These are phyloP conservation scores for Neonectria hederae DNA, from an alignment of 2,329 filamentous ascomycete species.

Conservation along the genomic window DNA sequence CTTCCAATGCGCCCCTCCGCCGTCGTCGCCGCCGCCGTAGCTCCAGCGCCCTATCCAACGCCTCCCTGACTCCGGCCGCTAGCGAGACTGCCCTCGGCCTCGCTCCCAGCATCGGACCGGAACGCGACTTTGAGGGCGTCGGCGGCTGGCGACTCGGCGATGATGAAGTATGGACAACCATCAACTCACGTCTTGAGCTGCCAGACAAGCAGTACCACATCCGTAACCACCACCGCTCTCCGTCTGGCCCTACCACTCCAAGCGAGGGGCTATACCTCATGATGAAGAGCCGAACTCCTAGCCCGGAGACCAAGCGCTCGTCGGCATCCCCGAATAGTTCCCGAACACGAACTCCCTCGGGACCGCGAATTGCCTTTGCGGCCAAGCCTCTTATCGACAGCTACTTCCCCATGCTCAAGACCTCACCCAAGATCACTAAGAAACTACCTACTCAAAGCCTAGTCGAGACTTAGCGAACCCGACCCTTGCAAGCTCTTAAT, in stretches of 20 bases:
- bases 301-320: constrained; percentile 44
- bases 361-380: constrained; percentile 46
- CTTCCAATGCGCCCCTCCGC: constrained; percentile 32
- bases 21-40: constrained; percentile 48
- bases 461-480: constrained; percentile 30
- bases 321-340: constrained; percentile 56
- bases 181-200: constrained; percentile 62
- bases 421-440: constrained; percentile 47
- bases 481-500: not conserved
- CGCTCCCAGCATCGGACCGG: constrained; percentile 59
- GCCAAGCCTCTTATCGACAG: constrained; percentile 47
- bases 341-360: constrained; percentile 59
- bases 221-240: constrained; percentile 56
- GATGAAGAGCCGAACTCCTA: constrained; percentile 54
- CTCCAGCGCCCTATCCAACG: constrained; percentile 46
- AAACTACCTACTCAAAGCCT: constrained; percentile 35
- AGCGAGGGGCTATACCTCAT: constrained; percentile 54
- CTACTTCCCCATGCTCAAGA: constrained; percentile 53
- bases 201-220: constrained; percentile 52
- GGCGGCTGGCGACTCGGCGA: constrained; percentile 65
- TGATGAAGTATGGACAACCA: constrained; percentile 61
- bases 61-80: constrained; percentile 46
- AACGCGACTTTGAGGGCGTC: constrained; percentile 67
- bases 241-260: constrained; percentile 52
- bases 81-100: constrained; percentile 53